These are phyloP conservation scores for Lactifluus subvellereus DNA, from an alignment of 768 basidiomycete species.

Conservation along the genomic window DNA sequence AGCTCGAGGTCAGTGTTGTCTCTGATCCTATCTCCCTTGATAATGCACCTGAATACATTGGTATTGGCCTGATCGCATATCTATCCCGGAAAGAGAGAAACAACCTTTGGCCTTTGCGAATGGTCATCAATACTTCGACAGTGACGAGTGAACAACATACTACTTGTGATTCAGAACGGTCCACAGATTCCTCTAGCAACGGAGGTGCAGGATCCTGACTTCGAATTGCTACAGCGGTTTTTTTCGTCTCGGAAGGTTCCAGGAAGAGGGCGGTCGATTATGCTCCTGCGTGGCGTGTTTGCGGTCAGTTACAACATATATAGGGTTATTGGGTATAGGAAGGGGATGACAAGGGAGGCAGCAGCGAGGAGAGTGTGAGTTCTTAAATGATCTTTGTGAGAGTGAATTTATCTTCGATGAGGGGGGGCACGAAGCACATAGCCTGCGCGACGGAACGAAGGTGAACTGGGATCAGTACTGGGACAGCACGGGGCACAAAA, in stretches of 20 bases:
- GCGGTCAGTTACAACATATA: neutral
- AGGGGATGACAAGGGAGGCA: neutral
- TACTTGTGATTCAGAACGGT: slow-evolving; percentile 8
- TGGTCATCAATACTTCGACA: neutral
- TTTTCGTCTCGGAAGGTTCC: neutral
- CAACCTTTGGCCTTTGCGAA: slow-evolving; percentile 6
- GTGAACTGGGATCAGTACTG: neutral
- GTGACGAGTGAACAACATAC: neutral
- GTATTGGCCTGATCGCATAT: slow-evolving; percentile 12
- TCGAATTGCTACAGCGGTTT: neutral
- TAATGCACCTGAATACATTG: slow-evolving; percentile 1
- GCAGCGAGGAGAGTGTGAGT: neutral
- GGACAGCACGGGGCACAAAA: neutral
- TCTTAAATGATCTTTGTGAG: neutral
- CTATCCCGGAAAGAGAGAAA: slow-evolving; percentile 8
- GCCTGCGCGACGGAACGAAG: neutral
- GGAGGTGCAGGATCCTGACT: slow-evolving; percentile 8
- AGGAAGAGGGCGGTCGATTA: neutral
- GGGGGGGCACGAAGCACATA: neutral
- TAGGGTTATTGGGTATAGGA: neutral
- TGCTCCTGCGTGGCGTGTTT: neutral
- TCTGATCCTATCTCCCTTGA: slow-evolving; percentile 2
- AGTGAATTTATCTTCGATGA: neutral
- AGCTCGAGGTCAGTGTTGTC: slow-evolving; percentile 15
- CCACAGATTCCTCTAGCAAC: slow-evolving; percentile 3